Percentiles rank a stretch among this genome's conserved stretches.
These are phyloP conservation scores for Leccinum arenicola DNA, from an alignment of 768 basidiomycete genomes.

Conservation along the genomic window DNA sequence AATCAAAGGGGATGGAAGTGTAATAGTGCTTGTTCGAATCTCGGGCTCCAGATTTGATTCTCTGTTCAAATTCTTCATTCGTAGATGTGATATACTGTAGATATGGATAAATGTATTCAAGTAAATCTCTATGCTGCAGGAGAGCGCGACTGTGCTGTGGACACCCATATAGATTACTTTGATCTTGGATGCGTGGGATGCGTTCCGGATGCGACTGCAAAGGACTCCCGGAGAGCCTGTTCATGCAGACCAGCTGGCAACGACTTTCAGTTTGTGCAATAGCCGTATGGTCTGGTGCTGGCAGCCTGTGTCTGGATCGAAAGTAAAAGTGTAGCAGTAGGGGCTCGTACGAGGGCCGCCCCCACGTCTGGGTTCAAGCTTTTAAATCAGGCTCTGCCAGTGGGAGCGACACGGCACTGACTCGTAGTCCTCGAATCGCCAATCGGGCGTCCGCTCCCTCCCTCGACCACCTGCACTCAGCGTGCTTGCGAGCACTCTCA, in stretches of 20 bases:
- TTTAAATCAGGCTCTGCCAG: no score
- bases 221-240: background rate
- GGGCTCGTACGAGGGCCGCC: background rate
- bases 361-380: no score
- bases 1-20: background rate
- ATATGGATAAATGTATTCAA: background rate
- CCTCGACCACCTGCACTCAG: background rate
- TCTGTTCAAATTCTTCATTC: background rate
- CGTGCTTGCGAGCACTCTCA: background rate
- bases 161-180: no score
- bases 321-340: background rate
- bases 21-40: background rate
- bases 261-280: background rate
- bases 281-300: background rate
- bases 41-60: background rate
- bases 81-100: background rate
- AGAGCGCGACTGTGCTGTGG: background rate
- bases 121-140: background rate
- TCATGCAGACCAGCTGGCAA: background rate
- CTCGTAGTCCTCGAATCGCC: no score
- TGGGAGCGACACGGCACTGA: no score
- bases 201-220: no score
- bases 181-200: no score
- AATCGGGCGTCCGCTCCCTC: no score
- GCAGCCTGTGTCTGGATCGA: background rate